Conservation (phyloP, 2,329 filamentous ascomycete species). For the Xylaria hypoxylon region DNA sequence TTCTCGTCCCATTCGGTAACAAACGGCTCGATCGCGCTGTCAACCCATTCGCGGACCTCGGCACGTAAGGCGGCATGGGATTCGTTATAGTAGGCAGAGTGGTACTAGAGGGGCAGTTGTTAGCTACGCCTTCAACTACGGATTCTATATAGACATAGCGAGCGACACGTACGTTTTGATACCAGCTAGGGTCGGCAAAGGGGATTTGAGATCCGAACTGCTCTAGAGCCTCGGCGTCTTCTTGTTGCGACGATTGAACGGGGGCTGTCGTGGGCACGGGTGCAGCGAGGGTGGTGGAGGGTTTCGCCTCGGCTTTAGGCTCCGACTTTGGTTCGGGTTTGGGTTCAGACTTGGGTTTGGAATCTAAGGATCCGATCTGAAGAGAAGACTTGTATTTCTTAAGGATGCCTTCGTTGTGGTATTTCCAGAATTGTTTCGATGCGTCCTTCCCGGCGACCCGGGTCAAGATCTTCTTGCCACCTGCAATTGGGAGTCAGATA, state of each 20-base stretch:
- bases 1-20: slow-evolving; percentile 98
- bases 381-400: slow-evolving; percentile 86
- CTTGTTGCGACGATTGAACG: slow-evolving; percentile 51
- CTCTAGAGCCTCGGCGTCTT: slow-evolving; percentile 80
- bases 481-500: slow-evolving; percentile 50
- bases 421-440: slow-evolving; percentile 77
- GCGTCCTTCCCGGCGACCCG: slow-evolving; percentile 74
- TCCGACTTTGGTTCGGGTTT: slow-evolving; percentile 66
- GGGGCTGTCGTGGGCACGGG: slow-evolving; percentile 52
- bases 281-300: slow-evolving; percentile 62
- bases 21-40: slow-evolving; percentile 87
- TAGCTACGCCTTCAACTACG: slow-evolving; percentile 20
- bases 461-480: slow-evolving; percentile 73
- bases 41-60: slow-evolving; percentile 93
- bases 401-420: slow-evolving; percentile 86
- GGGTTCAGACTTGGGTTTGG: slow-evolving; percentile 74
- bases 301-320: slow-evolving; percentile 61
- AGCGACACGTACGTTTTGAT: slow-evolving; percentile 78
- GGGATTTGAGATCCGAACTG: slow-evolving; percentile 88
- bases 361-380: slow-evolving; percentile 87
- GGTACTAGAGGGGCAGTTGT: slow-evolving; percentile 70
- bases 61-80: slow-evolving; percentile 89
- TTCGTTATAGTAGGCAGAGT: slow-evolving; percentile 97
- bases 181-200: slow-evolving; percentile 94
- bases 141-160: not conserved